Conservation (phyloP, 108 stramenopile species). For the Nannochloropsis gaditana region DNA sequence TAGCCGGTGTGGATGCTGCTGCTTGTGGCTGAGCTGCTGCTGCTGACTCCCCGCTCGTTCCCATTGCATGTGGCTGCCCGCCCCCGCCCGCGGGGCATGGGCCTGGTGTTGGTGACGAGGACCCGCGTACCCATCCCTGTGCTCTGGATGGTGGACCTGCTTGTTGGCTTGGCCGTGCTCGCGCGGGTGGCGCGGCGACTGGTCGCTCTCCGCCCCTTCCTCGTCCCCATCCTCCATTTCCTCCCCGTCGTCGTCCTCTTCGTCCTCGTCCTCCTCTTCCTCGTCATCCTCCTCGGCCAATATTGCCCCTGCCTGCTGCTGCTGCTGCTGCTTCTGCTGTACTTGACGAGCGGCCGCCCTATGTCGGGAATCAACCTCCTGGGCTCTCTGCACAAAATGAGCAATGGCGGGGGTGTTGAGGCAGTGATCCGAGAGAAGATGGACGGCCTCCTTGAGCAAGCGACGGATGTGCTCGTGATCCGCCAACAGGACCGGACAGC, state of each 20-base stretch:
- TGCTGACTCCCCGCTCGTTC: not conserved
- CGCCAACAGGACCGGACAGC: not conserved
- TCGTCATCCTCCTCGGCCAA: not conserved
- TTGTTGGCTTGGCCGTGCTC: not conserved
- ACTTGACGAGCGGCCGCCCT: not conserved
- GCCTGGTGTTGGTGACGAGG: not conserved
- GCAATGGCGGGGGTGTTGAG: not conserved
- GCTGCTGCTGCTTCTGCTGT: slow-evolving; percentile 10
- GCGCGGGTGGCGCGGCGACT: not conserved
- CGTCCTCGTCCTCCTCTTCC: not conserved
- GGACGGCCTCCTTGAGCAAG: not conserved
- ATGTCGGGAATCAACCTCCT: not conserved
- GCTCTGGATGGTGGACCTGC: not conserved
- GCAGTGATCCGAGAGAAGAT: not conserved
- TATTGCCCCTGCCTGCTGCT: not conserved
- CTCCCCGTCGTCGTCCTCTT: not conserved
- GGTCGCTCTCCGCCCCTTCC: not conserved
- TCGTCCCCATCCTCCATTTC: not conserved
- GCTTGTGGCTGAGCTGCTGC: too few relatives aligned
- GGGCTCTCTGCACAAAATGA: not conserved
- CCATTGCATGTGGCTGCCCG: not conserved
- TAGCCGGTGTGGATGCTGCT: not conserved
- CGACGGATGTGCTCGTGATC: not conserved
- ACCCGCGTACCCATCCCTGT: not conserved
- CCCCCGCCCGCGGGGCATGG: not conserved